A percentile compares a stretch with the other conserved stretches of the same genome.
Conservation (phyloP, 805 yeast species). For the Naumovozyma dairenensis region DNA sequence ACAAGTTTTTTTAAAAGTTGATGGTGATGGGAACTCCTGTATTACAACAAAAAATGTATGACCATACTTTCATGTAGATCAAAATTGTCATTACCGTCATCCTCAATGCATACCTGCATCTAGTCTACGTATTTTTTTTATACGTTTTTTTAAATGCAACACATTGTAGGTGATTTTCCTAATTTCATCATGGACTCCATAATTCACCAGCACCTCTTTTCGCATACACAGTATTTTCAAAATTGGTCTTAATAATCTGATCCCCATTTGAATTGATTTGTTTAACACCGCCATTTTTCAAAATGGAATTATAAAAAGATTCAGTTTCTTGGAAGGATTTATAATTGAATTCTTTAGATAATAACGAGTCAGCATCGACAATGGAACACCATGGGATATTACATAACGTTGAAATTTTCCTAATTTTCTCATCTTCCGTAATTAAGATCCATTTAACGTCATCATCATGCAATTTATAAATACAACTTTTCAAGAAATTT, state of each 20-base stretch:
- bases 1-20: no score
- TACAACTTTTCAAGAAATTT: conserved; percentile 47
- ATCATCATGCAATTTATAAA: conserved; percentile 40
- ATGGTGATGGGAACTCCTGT: no score
- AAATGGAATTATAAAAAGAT: conserved; percentile 17
- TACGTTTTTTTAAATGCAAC: no score
- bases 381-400: conserved; percentile 36
- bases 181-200: conserved; percentile 40
- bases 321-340: conserved; percentile 16
- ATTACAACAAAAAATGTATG: no score
- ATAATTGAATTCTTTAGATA: conserved; percentile 19
- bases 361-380: conserved; percentile 21
- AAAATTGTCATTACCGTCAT: no score
- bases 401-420: conserved; percentile 46
- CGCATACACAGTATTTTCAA: conserved; percentile 43
- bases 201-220: conserved; percentile 52
- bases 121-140: no score
- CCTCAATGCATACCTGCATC: no score
- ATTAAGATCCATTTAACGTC: conserved; percentile 45
- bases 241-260: conserved; percentile 34
- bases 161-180: no score
- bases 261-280: conserved; percentile 23
- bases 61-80: no score
- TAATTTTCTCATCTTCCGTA: conserved; percentile 51
- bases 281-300: conserved; percentile 15